phyloP scores from a whole-genome alignment of 495 filamentous ascomycete genomes.

The Hypoxylon fuscum region DNA sequence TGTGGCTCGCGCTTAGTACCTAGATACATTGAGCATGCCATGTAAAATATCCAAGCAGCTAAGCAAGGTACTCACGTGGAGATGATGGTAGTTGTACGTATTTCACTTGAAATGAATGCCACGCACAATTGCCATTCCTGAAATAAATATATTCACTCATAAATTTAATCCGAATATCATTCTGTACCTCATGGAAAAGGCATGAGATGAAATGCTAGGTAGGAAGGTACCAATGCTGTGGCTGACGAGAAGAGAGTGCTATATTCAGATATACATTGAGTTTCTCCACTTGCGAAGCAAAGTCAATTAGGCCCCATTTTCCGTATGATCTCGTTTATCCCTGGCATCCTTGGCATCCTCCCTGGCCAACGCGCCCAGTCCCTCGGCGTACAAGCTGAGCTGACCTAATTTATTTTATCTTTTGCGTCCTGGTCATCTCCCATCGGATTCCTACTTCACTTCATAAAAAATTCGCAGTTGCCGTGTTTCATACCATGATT shows the following conservation, averaged over 20 bases:
- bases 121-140: too few species aligned
- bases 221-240: too few species aligned
- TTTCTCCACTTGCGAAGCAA: constrained; percentile 20
- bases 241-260: not conserved
- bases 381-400: constrained; percentile 5
- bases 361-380: constrained; percentile 31
- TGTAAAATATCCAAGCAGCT: too few species aligned
- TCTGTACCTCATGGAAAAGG: too few species aligned
- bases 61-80: too few species aligned
- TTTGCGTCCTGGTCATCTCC: not conserved
- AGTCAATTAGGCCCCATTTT: constrained; percentile 13
- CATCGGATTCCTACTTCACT: constrained; percentile 9
- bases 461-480: constrained; percentile 11
- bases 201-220: too few species aligned
- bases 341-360: constrained; percentile 9
- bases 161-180: too few species aligned
- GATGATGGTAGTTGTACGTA: too few species aligned
- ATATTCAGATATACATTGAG: constrained; percentile 3
- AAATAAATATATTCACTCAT: too few species aligned
- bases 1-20: constrained; percentile 3
- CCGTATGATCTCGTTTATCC: constrained; percentile 23
- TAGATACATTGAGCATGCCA: not conserved
- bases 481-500: constrained; percentile 12
- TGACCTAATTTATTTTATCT: constrained; percentile 30
- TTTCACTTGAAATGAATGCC: too few species aligned